phyloP scores from a whole-genome alignment of 352 stramenopile species.

The Phytophthora brassicae region DNA sequence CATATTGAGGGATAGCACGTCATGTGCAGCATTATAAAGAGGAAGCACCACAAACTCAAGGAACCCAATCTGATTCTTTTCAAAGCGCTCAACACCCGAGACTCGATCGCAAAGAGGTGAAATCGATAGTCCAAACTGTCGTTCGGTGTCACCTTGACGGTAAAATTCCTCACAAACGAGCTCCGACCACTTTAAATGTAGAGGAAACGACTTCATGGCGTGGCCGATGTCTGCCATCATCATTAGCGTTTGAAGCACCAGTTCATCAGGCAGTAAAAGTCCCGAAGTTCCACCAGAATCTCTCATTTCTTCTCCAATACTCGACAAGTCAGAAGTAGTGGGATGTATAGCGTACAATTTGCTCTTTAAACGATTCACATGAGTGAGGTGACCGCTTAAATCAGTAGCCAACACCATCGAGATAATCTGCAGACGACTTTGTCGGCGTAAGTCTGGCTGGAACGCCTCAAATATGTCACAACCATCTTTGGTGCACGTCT shows the following conservation, averaged over 20 bases:
- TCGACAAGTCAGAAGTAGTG: slow-evolving; percentile 32
- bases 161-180: slow-evolving; percentile 74
- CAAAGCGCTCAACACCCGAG: slow-evolving; percentile 45
- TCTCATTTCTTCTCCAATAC: slow-evolving; percentile 7
- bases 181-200: slow-evolving; percentile 60
- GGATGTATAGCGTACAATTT: slow-evolving; percentile 55
- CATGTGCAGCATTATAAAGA: slow-evolving; percentile 50
- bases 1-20: slow-evolving; percentile 45
- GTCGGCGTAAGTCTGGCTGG: slow-evolving; percentile 43
- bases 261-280: slow-evolving; percentile 39
- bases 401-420: slow-evolving; percentile 85
- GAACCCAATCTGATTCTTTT: slow-evolving; percentile 74
- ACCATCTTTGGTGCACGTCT: slow-evolving; percentile 60
- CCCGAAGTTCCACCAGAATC: neutral
- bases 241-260: slow-evolving; percentile 66
- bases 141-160: slow-evolving; percentile 62
- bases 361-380: slow-evolving; percentile 78
- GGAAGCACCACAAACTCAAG: slow-evolving; percentile 75
- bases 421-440: slow-evolving; percentile 75
- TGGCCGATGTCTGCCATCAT: slow-evolving; percentile 81
- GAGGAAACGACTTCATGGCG: slow-evolving; percentile 61
- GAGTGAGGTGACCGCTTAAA: slow-evolving; percentile 71
- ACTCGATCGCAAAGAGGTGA: slow-evolving; percentile 68
- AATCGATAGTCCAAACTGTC: slow-evolving; percentile 52
- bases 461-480: slow-evolving; percentile 76